These are phyloP conservation scores for Elsinoe arachidis DNA, from an alignment of 2,329 filamentous ascomycete genomes.

Conservation along the genomic window DNA sequence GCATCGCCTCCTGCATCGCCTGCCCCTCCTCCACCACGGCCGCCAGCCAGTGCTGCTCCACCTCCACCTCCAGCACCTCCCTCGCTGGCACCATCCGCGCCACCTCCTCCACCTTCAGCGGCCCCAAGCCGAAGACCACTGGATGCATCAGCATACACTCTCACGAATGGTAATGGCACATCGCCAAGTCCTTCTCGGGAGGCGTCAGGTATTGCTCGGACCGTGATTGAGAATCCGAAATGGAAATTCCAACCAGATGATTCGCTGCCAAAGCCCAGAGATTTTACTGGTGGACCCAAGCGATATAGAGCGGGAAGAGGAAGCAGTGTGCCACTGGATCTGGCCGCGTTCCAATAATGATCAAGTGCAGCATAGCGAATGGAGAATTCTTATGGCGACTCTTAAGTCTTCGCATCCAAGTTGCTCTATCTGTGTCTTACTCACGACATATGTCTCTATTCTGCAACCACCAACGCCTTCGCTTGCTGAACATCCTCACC, in stretches of 20 bases:
- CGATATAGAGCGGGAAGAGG: conserved; percentile 84
- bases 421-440: no score
- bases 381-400: background rate
- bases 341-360: conserved; percentile 49
- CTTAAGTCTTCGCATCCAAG: no score
- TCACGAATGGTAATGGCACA: conserved; percentile 32
- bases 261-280: conserved; percentile 73
- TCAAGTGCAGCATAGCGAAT: background rate
- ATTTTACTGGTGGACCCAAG: conserved; percentile 65
- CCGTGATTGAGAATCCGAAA: conserved; percentile 64
- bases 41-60: conserved; percentile 30
- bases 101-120: conserved; percentile 19
- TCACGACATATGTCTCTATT: no score
- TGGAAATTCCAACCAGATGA: conserved; percentile 83
- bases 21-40: conserved; percentile 31
- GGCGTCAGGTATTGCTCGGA: background rate
- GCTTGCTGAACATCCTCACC: background rate
- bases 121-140: conserved; percentile 18
- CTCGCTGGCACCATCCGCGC: conserved; percentile 22
- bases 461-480: background rate
- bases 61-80: conserved; percentile 27
- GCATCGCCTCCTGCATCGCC: conserved; percentile 26
- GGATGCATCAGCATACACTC: conserved; percentile 26
- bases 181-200: conserved; percentile 14
- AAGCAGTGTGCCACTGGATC: conserved; percentile 85